These are phyloP conservation scores for Scalesia atractyloides DNA, from an alignment of 129 eudicot genomes.

Conservation along the genomic window DNA sequence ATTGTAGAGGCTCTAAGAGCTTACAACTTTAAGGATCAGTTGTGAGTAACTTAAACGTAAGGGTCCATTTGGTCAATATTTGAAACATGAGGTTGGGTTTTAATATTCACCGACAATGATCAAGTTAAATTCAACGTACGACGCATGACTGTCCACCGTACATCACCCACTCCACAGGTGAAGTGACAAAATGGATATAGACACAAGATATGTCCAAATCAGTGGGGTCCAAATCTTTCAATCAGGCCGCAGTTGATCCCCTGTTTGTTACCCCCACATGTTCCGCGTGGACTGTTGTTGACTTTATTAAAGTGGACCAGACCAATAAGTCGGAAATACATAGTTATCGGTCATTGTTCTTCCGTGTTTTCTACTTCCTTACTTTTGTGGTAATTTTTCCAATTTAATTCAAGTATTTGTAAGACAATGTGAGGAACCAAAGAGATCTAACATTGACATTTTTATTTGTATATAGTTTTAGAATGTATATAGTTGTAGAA, in stretches of 20 bases:
- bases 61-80: not conserved
- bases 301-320: not conserved
- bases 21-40: not conserved
- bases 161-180: slow-evolving; percentile 29
- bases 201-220: slow-evolving; percentile 20
- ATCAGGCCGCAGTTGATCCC: slow-evolving; percentile 36
- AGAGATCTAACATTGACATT: too few species aligned
- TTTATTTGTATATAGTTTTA: too few species aligned
- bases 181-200: slow-evolving; percentile 35
- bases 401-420: too few species aligned
- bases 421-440: too few species aligned
- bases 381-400: not conserved
- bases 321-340: not conserved
- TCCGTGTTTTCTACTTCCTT: not conserved
- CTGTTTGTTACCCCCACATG: slow-evolving; percentile 23
- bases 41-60: not conserved
- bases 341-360: not conserved
- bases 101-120: slow-evolving; percentile 27
- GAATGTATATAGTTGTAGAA: too few species aligned
- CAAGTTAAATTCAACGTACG: slow-evolving; percentile 31
- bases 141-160: slow-evolving; percentile 24
- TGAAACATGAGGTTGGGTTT: not conserved
- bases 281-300: slow-evolving; percentile 32
- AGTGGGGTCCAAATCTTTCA: slow-evolving; percentile 29
- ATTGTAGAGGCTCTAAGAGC: too few species aligned